A percentile compares a stretch with the other conserved stretches of the same genome.
These are phyloP conservation scores for Evernia prunastri DNA, from an alignment of 495 filamentous ascomycete species.

Conservation along the genomic window DNA sequence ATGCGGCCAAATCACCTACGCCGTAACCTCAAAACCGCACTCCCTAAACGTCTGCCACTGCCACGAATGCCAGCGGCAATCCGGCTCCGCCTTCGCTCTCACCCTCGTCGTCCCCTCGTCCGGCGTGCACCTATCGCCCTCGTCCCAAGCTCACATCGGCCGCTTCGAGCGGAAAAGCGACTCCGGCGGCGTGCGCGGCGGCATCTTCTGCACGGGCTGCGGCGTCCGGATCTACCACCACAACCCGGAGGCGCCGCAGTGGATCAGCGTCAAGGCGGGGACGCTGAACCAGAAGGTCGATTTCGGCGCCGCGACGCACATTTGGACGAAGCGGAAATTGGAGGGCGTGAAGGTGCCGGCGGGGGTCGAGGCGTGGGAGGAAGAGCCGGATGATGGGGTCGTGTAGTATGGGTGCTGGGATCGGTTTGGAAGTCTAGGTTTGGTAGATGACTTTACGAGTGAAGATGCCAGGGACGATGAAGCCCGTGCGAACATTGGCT, in stretches of 20 bases:
- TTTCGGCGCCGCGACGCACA: background rate
- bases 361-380: background rate
- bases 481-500: no score
- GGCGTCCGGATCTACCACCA: background rate
- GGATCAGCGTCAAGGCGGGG: background rate
- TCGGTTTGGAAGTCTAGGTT: background rate
- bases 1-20: background rate
- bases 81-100: conserved; percentile 33
- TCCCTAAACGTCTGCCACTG: conserved; percentile 30
- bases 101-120: conserved; percentile 10
- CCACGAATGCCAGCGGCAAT: conserved; percentile 33
- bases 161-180: background rate
- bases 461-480: no score
- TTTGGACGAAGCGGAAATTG: background rate
- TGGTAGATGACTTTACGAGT: no score
- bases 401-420: background rate
- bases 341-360: background rate
- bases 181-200: background rate
- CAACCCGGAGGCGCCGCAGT: background rate
- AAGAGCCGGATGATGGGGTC: background rate
- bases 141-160: background rate
- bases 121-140: background rate
- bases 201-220: background rate
- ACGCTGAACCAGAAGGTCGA: background rate
- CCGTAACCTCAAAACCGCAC: background rate